Evolutionary conservation across 164 flowering plant species (phyloP), one percentile per base, ranked within the genome.

Genomic region (Cinnamomum micranthum): DNA sequence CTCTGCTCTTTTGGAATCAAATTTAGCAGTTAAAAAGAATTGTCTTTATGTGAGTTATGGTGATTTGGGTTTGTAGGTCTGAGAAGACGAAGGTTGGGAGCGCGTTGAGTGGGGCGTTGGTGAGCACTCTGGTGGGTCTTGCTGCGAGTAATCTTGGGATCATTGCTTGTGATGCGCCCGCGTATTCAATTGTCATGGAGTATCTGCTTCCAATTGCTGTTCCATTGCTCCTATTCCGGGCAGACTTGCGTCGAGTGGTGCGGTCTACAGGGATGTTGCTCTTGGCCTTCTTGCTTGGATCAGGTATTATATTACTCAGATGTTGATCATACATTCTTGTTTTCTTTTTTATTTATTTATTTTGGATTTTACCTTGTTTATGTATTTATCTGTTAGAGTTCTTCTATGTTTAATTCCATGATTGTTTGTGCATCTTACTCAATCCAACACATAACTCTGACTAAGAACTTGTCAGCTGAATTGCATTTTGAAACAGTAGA

Each of bases 101-200:
- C 33, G 71, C 85, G 10, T 69, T 94, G 78, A 92, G 97, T 79
- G 95, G 92, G 15, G 91, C 97, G 2, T 63, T 91, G 28, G 95
- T 90, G 65, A 92, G 95, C 83, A 91, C 85, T 58, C 79, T 94
- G 76, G 83, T 92, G 65, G 95, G 90, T 11, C 90, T 92, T 50
- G 92, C 91, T 6, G 94, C 94, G 1, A 92, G 97, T 79, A 94
- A 94, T 84, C 69, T 94, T 28, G 97, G 98, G 71, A 73, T 94
- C 12, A 77, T 92, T 68, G 60, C 94, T 12, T 76, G 80, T 72
- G 87, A 87, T 68, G 91, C 98, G 31, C 89, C 84, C 0, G 93
- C 92, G 0, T 94, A 87, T 74, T 65, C 82, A 0, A 71, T 89
- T 23, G 97, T 91, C 15, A 73, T 88, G 86, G 87, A 82, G 73